Conservation (phyloP, 371 early-diverging fungal genomes). For the Conidiobolus incongruus region DNA sequence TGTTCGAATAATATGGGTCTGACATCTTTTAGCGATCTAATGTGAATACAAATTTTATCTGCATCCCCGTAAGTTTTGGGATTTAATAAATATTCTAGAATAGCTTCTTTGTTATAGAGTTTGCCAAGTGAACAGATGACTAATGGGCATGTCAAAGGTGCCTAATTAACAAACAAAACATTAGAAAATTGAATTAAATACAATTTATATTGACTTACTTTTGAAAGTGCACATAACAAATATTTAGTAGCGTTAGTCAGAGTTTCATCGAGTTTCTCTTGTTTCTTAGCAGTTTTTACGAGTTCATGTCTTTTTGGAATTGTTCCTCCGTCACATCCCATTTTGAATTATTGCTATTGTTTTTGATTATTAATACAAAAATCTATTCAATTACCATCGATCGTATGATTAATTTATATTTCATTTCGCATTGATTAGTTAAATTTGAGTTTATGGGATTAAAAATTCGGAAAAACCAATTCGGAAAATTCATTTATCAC, state of each 20-base stretch:
- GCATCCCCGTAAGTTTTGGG: constrained; percentile 50
- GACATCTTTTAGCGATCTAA: constrained; percentile 48
- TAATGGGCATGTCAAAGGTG: constrained; percentile 48
- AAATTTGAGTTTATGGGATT: too few species aligned
- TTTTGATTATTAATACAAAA: too few species aligned
- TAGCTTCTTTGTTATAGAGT: constrained; percentile 77
- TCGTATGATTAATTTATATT: too few species aligned
- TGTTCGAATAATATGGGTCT: constrained; percentile 39
- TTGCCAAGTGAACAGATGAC: constrained; percentile 65
- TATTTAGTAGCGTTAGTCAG: constrained; percentile 39
- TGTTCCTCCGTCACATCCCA: constrained; percentile 92
- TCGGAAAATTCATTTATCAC: too few species aligned
- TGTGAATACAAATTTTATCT: constrained; percentile 56
- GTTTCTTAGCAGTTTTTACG: constrained; percentile 65
- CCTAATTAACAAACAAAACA: too few species aligned
- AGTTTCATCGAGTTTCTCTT: constrained; percentile 45
- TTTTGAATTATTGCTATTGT: constrained; percentile 11
- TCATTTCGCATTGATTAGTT: too few species aligned
- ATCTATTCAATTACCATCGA: too few species aligned
- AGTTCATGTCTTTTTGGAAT: constrained; percentile 87
- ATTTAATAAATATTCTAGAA: constrained; percentile 62
- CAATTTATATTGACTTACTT: too few species aligned
- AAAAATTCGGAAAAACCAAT: too few species aligned
- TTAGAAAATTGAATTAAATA: too few species aligned
- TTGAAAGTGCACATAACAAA: constrained; percentile 75